These are phyloP conservation scores for Persicaria tinctoria DNA, from an alignment of 148 eudicot species.

Conservation along the genomic window DNA sequence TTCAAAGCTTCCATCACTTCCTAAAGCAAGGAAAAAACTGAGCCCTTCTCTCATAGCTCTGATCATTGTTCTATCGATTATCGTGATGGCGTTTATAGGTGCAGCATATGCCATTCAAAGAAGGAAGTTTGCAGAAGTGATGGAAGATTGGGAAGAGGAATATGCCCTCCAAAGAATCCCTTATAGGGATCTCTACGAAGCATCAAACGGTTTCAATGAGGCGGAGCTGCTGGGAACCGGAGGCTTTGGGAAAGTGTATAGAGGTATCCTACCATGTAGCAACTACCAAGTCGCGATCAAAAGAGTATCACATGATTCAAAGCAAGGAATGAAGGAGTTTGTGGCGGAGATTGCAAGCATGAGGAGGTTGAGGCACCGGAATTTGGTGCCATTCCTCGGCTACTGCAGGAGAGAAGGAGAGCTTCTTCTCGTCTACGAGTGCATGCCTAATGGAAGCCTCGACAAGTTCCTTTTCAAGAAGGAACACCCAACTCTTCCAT, in stretches of 20 bases:
- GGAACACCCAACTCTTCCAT: conserved; percentile 8
- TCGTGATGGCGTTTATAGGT: not conserved
- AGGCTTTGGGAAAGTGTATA: not conserved
- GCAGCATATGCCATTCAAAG: not conserved
- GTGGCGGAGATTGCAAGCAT: conserved; percentile 13
- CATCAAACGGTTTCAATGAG: conserved; percentile 1
- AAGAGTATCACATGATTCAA: conserved; percentile 10
- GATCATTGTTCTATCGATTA: not conserved
- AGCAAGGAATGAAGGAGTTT: conserved; percentile 13
- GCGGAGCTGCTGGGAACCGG: not conserved
- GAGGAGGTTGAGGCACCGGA: conserved; percentile 26
- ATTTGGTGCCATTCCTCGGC: conserved; percentile 29
- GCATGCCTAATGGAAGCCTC: conserved; percentile 31
- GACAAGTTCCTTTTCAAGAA: conserved; percentile 20
- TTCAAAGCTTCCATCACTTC: conserved; percentile 12
- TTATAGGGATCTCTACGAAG: not conserved
- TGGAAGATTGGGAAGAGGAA: not conserved
- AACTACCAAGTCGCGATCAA: conserved; percentile 3
- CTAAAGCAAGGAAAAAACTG: not conserved
- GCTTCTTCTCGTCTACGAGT: conserved; percentile 24
- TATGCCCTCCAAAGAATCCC: not conserved
- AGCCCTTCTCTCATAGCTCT: not conserved
- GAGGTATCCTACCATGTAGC: not conserved
- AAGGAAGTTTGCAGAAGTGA: conserved; percentile 2
- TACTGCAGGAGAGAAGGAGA: conserved; percentile 23